Evolutionary conservation across 2,329 filamentous ascomycete species (phyloP).

Genomic region (Paraphaeosphaeria sporulosa): DNA sequence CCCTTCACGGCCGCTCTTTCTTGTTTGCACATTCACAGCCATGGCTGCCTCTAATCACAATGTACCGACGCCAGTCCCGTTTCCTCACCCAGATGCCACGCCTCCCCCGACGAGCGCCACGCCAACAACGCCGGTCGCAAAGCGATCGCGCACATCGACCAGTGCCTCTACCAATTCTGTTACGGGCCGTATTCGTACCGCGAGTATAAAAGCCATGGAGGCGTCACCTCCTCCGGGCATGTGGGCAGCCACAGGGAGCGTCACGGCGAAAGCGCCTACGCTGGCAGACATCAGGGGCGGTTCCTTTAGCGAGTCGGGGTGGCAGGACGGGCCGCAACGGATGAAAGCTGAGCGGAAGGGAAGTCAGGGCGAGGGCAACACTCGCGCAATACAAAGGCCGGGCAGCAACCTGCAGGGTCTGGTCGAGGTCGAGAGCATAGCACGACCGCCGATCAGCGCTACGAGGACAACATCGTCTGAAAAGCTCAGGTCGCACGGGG

Average conservation of each 20-base stretch:
- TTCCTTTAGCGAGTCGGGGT: constrained; percentile 44
- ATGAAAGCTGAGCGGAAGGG: constrained; percentile 33
- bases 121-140: constrained; percentile 26
- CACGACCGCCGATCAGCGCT: constrained; percentile 15
- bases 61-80: constrained; percentile 36
- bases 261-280: constrained; percentile 52
- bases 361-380: constrained; percentile 31
- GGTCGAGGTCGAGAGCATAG: constrained; percentile 10
- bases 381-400: constrained; percentile 14
- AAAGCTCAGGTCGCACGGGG: constrained; percentile 20
- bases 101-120: constrained; percentile 15
- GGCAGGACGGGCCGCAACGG: constrained; percentile 40
- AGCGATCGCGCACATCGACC: constrained; percentile 38
- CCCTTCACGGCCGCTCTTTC: constrained; percentile 4
- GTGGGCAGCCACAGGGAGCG: constrained; percentile 55
- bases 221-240: constrained; percentile 50
- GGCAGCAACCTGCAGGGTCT: constrained; percentile 17
- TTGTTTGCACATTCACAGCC: constrained; percentile 1
- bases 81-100: constrained; percentile 32
- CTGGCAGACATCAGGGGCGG: constrained; percentile 52
- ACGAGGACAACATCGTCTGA: constrained; percentile 22
- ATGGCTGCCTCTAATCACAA: constrained; percentile 23
- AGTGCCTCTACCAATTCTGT: constrained; percentile 41
- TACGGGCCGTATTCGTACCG: constrained; percentile 40
- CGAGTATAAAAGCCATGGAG: constrained; percentile 49